Conservation (phyloP, 129 eudicot genomes). For the Arctium lappa region DNA sequence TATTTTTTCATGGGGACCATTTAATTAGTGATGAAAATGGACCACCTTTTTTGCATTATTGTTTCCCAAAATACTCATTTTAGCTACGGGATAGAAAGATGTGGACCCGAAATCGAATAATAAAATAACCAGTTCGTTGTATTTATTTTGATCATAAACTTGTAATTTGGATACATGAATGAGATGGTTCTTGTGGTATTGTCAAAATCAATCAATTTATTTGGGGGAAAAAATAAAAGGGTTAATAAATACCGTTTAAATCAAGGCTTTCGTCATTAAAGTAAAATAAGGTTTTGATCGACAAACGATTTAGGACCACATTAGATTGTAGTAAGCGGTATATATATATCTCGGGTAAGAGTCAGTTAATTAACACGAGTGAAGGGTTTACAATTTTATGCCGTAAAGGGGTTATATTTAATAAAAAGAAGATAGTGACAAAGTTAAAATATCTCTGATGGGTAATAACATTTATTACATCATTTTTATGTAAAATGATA, state of each 20-base stretch:
- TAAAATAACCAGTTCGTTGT: not conserved
- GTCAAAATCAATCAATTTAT: not conserved
- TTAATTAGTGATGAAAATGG: slow-evolving; percentile 24
- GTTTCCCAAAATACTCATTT: slow-evolving; percentile 23
- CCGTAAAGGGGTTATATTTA: not conserved
- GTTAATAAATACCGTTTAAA: not conserved
- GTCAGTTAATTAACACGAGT: not conserved
- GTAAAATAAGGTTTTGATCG: not conserved
- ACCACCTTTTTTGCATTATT: slow-evolving; percentile 36
- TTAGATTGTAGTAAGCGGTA: not conserved
- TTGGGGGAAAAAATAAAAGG: not conserved
- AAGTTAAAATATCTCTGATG: not conserved
- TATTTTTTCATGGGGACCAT: slow-evolving; percentile 17
- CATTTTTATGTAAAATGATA: not conserved
- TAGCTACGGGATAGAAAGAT: slow-evolving; percentile 19
- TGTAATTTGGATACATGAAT: slow-evolving; percentile 19
- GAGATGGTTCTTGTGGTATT: slow-evolving; percentile 16
- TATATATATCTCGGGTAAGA: not conserved
- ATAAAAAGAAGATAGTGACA: not conserved
- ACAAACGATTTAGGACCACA: not conserved
- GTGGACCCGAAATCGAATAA: not conserved
- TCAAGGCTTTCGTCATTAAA: not conserved
- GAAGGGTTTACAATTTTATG: not conserved
- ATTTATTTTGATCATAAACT: slow-evolving; percentile 7
- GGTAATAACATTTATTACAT: not conserved